Base-by-base conservation (phyloP, 768 basidiomycete species). In the Hericium rajendrae region DNA sequence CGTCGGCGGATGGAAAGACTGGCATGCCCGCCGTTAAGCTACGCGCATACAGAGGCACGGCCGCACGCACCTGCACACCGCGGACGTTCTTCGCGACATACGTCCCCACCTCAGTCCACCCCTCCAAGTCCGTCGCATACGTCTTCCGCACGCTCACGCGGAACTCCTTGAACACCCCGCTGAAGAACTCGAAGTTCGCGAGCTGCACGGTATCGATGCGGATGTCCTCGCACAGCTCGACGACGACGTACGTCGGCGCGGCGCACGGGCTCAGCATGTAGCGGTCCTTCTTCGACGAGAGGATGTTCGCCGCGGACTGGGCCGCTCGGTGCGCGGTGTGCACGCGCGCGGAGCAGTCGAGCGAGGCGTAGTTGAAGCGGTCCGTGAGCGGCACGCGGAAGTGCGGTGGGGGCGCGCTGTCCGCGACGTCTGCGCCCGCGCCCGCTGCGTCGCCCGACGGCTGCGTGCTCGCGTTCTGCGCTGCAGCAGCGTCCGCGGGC, bases 101-200 rank as follows among this genome's bases (percentile, higher is more conserved):
- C 9, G 85, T 90, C 62, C 94, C 97, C 1, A 92, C 84, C 55
- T 74, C 72, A 37, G 74, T 71, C 82, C 81, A 82, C 20, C 68
- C 73, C 13, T 70, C 68, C 2, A 66, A 58, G 40, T 70, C 70
- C 8, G 67, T 70, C 24, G 72, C 68, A 55, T 74, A 73, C 61
- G 68, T 73, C 68, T 74, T 73, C 13, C 81, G 76, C 8, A 83
- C 92, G 69, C 87, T 89, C 50, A 98, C 85, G 4, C 79, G 79
- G 60, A 98, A 88, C 56, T 95, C 91, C 71, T 89, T 88, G 75
- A 98, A 94, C 13, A 97, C 89, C 2, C 94, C 94, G 61, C 88
- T 91, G 72, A 97, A 99, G 74, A 97, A 98, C 73, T 99, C 95
- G 67, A 91, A 97, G 67, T 97, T 95, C 58, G 94, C 94, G 16